Conservation (phyloP, 2,329 filamentous ascomycete genomes). For the Cryphonectria japonica region DNA sequence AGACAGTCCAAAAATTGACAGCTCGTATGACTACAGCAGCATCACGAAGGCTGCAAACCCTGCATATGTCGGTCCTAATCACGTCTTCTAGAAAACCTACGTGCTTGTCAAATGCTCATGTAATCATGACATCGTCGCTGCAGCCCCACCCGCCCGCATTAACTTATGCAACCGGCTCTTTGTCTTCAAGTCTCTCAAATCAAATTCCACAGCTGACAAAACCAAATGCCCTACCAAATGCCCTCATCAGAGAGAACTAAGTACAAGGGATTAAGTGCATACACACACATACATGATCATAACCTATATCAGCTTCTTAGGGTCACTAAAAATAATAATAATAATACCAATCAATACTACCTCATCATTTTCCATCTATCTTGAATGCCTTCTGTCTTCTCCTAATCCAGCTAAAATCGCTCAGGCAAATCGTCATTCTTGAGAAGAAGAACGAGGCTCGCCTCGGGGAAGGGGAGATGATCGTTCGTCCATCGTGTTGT, state of each 20-base stretch:
- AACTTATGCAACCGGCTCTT: neutral
- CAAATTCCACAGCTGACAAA: neutral
- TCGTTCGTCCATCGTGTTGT: conserved; percentile 14
- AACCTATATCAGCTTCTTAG: neutral
- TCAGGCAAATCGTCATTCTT: neutral
- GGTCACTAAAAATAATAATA: neutral
- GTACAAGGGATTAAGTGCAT: neutral
- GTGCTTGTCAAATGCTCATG: conserved; percentile 27
- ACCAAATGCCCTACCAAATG: neutral
- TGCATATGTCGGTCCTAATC: too few relatives aligned
- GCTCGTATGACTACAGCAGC: neutral
- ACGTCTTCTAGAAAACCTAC: neutral
- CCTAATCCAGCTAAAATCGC: conserved; percentile 11
- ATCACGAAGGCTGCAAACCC: too few relatives aligned
- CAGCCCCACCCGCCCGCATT: neutral
- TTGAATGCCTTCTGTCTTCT: conserved; percentile 4
- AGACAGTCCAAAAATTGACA: neutral
- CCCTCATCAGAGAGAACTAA: neutral
- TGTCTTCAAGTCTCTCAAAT: neutral
- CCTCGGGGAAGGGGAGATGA: neutral
- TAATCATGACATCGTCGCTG: conserved; percentile 24
- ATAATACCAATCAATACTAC: neutral
- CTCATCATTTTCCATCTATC: neutral
- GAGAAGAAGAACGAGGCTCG: neutral
- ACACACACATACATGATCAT: neutral